Evolutionary conservation across 1,139 yeast genomes (phyloP).

Genomic region (Pichia sp.): DNA sequence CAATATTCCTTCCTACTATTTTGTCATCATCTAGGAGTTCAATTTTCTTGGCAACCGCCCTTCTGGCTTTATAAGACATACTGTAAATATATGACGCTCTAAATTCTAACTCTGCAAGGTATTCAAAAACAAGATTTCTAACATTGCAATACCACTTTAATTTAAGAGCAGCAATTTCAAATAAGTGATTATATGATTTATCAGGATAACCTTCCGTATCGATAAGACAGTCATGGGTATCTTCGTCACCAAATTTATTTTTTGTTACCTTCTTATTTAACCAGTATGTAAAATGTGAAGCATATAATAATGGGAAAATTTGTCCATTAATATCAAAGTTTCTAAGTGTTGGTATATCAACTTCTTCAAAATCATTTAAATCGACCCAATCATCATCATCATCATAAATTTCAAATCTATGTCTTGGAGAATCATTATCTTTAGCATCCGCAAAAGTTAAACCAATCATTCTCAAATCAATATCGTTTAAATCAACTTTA

Average conservation of each 20-base stretch:
- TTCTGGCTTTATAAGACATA: constrained; percentile 22
- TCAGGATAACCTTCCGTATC: constrained; percentile 22
- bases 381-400: constrained; percentile 61
- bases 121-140: constrained; percentile 58
- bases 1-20: background rate
- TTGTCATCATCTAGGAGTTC: background rate
- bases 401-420: constrained; percentile 21
- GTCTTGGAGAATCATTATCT: constrained; percentile 30
- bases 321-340: constrained; percentile 30
- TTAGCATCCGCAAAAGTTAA: constrained; percentile 41
- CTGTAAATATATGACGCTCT: constrained; percentile 48
- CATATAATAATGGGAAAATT: constrained; percentile 58
- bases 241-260: constrained; percentile 20
- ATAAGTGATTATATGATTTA: constrained; percentile 51
- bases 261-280: constrained; percentile 30
- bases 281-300: constrained; percentile 69
- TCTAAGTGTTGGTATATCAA: constrained; percentile 44
- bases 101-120: constrained; percentile 59
- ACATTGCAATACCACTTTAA: constrained; percentile 74
- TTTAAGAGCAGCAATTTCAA: constrained; percentile 67
- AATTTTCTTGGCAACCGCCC: constrained; percentile 4
- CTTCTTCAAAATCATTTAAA: constrained; percentile 68
- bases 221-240: constrained; percentile 38
- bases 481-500: constrained; percentile 57
- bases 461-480: constrained; percentile 69